Conservation (phyloP, 805 yeast species). For the Yamadazyma takamatsuzukensis region DNA sequence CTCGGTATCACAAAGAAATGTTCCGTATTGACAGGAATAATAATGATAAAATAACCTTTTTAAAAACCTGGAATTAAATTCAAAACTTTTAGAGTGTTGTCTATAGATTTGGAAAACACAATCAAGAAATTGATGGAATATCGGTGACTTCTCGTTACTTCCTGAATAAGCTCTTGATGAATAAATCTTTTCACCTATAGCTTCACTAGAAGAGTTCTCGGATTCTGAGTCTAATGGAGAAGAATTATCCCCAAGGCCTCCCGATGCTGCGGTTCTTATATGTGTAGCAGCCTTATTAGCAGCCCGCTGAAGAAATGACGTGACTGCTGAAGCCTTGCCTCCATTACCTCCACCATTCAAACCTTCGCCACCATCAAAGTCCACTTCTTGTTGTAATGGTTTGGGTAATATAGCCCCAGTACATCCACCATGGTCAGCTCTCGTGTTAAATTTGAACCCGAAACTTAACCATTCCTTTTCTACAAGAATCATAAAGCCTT, state of each 20-base stretch:
- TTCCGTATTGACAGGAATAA: constrained; percentile 93
- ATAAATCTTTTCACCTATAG: not conserved
- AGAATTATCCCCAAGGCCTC: constrained; percentile 10
- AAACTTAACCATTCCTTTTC: constrained; percentile 96
- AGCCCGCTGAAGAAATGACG: constrained; percentile 38
- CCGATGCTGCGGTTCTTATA: constrained; percentile 33
- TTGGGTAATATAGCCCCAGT: constrained; percentile 33
- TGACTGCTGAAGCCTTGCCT: constrained; percentile 23
- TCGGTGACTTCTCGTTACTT: constrained; percentile 60
- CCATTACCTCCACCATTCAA: constrained; percentile 13
- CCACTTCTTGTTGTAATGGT: constrained; percentile 9
- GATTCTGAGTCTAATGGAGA: constrained; percentile 12
- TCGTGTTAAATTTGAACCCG: constrained; percentile 84
- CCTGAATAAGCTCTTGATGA: constrained; percentile 24
- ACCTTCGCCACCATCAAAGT: constrained; percentile 8
- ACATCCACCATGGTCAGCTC: constrained; percentile 72
- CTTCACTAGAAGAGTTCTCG: constrained; percentile 17
- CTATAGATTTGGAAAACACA: constrained; percentile 74
- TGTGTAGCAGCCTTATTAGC: constrained; percentile 42
- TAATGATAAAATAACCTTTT: constrained; percentile 82
- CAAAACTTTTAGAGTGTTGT: constrained; percentile 72
- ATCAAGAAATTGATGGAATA: constrained; percentile 92
- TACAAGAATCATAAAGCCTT: constrained; percentile 79
- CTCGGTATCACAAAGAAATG: constrained; percentile 78
- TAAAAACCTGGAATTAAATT: constrained; percentile 84